Conservation (phyloP, 768 basidiomycete species). For the Phylloporus arenicola region DNA sequence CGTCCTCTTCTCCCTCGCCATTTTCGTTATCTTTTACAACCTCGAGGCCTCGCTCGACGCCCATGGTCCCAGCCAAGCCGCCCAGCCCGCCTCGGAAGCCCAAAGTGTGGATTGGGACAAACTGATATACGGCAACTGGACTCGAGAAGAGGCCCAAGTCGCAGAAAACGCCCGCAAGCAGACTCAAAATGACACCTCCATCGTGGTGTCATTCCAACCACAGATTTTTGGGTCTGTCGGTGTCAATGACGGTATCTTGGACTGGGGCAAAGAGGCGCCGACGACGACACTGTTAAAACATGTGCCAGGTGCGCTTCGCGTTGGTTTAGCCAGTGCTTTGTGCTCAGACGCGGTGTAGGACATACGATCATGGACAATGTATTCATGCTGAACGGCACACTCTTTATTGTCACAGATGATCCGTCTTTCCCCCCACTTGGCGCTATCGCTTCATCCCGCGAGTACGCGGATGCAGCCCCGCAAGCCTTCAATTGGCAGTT, state of each 20-base stretch:
- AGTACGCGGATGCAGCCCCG: constrained; percentile 34
- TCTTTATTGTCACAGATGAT: constrained; percentile 72
- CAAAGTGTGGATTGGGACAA: constrained; percentile 51
- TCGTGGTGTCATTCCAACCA: constrained; percentile 23
- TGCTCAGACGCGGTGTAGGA: constrained; percentile 40
- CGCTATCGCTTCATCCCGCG: constrained; percentile 41
- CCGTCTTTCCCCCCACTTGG: constrained; percentile 52
- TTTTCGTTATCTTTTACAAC: constrained; percentile 72
- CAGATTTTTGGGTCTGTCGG: constrained; percentile 21
- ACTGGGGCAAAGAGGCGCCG: constrained; percentile 56
- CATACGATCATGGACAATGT: constrained; percentile 81
- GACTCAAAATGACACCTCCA: constrained; percentile 36
- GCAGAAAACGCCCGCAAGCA: constrained; percentile 51
- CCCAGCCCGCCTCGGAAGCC: constrained; percentile 16
- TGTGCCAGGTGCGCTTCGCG: constrained; percentile 49
- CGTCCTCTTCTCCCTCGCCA: constrained; percentile 55
- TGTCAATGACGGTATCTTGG: constrained; percentile 49
- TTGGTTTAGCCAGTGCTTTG: neutral
- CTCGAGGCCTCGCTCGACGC: constrained; percentile 57
- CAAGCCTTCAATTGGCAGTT: constrained; percentile 55
- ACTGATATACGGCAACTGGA: constrained; percentile 66
- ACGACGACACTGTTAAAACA: constrained; percentile 55
- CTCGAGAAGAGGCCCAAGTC: constrained; percentile 56
- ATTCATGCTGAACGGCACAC: constrained; percentile 64
- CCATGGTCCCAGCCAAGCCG: constrained; percentile 40